phyloP scores from a whole-genome alignment of 139 green algal species.

The Bryopsis sp. region DNA sequence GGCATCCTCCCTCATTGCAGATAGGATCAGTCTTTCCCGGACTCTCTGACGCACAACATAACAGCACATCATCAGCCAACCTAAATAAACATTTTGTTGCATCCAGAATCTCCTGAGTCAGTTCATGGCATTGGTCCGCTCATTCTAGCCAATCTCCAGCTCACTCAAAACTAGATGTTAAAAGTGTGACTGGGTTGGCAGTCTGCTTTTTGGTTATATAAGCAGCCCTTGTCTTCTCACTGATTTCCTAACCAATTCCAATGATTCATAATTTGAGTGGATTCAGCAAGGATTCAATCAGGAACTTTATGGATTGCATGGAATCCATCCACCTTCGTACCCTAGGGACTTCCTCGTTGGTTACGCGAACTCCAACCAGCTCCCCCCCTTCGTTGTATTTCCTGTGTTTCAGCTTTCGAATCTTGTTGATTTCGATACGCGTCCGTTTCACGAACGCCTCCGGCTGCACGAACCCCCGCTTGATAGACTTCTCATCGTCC shows the following conservation, averaged over 20 bases:
- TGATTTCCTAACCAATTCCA: too few species aligned
- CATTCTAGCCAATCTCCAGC: too few species aligned
- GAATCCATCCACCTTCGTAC: background rate
- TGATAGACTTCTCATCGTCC: background rate
- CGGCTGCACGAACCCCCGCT: background rate
- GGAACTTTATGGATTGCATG: too few species aligned
- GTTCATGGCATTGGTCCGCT: too few species aligned
- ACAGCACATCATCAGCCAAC: too few species aligned
- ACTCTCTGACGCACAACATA: constrained; percentile 11
- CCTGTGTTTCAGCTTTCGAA: background rate
- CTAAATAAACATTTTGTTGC: background rate
- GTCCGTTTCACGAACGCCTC: background rate
- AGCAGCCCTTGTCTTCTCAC: too few species aligned
- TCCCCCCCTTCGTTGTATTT: background rate
- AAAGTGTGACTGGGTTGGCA: too few species aligned
- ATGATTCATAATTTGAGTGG: too few species aligned
- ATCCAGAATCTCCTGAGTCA: background rate
- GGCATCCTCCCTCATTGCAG: background rate
- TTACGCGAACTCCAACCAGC: background rate
- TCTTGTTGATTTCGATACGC: background rate
- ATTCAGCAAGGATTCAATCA: too few species aligned
- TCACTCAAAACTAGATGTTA: too few species aligned
- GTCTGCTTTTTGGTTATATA: too few species aligned
- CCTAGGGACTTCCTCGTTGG: constrained; percentile 2
- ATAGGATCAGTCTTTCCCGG: background rate